Percentiles rank a stretch among this genome's conserved stretches.
Conservation (phyloP, 208 protist species). For the Wallacemonas sp. region DNA sequence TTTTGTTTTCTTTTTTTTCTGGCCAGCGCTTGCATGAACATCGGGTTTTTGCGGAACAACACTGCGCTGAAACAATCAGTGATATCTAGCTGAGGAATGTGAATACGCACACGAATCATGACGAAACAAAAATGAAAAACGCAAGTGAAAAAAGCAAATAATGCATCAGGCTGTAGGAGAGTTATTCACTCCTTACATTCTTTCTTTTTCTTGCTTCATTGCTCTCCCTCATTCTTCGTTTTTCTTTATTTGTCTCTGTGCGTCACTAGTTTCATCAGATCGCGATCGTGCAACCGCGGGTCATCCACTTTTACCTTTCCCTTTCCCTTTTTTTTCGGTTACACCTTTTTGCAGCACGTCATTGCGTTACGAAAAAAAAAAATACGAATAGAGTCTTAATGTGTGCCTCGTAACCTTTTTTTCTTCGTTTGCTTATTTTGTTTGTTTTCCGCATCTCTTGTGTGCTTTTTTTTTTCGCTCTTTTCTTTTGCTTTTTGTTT, state of each 20-base stretch:
- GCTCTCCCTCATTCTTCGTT: neutral
- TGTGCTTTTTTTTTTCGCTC: neutral
- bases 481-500: constrained; percentile 13
- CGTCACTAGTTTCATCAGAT: too few species aligned
- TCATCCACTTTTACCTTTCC: neutral
- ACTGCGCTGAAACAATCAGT: too few species aligned
- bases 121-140: constrained; percentile 8
- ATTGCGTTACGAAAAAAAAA: too few species aligned
- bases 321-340: neutral
- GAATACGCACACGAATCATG: too few species aligned
- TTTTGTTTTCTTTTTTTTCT: constrained; percentile 11
- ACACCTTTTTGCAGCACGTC: neutral
- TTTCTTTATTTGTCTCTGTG: too few species aligned
- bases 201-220: too few species aligned
- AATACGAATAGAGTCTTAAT: neutral
- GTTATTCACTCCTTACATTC: too few species aligned
- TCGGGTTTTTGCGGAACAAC: too few species aligned
- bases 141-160: neutral
- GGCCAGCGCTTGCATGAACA: too few species aligned
- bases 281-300: too few species aligned
- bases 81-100: too few species aligned
- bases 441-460: neutral
- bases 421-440: neutral
- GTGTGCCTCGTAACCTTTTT: neutral
- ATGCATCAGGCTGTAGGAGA: too few species aligned